Conservation (phyloP, 2,329 filamentous ascomycete genomes). For the Fusarium abutilonis region DNA sequence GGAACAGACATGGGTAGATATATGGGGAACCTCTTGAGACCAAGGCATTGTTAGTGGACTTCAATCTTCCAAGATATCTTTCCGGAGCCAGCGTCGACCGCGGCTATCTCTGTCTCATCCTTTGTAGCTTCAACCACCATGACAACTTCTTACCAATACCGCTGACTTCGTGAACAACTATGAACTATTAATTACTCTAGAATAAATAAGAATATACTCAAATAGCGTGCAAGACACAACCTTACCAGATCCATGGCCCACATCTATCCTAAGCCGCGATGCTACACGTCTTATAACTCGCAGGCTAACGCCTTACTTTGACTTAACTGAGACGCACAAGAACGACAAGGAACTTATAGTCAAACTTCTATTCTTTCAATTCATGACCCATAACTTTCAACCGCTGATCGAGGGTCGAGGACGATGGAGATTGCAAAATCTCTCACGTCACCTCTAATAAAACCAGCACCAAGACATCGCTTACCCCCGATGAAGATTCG, state of each 20-base stretch:
- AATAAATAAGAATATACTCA: too few relatives aligned
- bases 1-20: constrained; percentile 30
- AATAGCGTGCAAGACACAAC: too few relatives aligned
- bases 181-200: too few relatives aligned
- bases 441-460: background rate
- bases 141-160: too few relatives aligned
- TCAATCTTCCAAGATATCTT: background rate
- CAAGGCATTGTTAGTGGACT: background rate
- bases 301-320: too few relatives aligned
- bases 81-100: background rate
- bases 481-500: constrained; percentile 1
- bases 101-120: background rate
- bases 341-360: too few relatives aligned
- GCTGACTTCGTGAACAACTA: too few relatives aligned
- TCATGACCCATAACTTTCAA: constrained; percentile 10
- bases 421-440: constrained; percentile 22
- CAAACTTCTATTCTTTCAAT: background rate
- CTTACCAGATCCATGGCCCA: background rate
- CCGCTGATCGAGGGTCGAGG: constrained; percentile 17
- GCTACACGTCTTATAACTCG: background rate
- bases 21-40: constrained; percentile 23
- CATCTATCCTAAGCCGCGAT: background rate
- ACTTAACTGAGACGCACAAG: too few relatives aligned
- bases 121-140: background rate
- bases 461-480: background rate